Conservation (phyloP, 1,284 basidiomycete species). For the Ustilago curta region DNA sequence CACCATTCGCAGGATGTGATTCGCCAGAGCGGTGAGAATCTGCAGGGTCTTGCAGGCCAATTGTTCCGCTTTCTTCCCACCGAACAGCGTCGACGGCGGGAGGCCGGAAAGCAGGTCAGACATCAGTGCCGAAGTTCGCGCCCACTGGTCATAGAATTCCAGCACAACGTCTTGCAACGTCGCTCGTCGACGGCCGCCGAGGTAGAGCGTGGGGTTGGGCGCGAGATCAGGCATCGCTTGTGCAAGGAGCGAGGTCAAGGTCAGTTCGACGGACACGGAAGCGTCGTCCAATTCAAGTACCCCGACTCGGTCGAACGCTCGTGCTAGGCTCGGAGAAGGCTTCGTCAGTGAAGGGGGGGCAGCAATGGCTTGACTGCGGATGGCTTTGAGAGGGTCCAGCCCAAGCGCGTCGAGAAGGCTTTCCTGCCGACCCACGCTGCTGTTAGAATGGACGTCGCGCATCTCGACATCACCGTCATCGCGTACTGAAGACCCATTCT, state of each 20-base stretch:
- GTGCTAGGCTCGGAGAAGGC: slow-evolving; percentile 1
- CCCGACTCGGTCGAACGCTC: slow-evolving; percentile 28
- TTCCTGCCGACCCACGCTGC: neutral
- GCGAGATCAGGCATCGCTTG: slow-evolving; percentile 26
- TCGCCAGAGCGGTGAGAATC: slow-evolving; percentile 40
- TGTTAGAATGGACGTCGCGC: slow-evolving; percentile 10
- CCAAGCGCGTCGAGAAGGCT: slow-evolving; percentile 16
- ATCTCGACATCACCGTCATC: slow-evolving; percentile 24
- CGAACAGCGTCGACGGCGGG: neutral
- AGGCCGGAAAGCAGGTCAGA: slow-evolving; percentile 21
- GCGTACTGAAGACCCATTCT: neutral
- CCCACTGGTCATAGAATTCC: slow-evolving; percentile 27
- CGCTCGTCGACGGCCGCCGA: slow-evolving; percentile 11
- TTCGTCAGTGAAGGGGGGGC: neutral
- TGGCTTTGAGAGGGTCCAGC: neutral
- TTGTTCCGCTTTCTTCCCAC: slow-evolving; percentile 6
- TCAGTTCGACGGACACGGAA: slow-evolving; percentile 25
- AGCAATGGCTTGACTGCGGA: neutral
- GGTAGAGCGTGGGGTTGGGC: slow-evolving; percentile 15
- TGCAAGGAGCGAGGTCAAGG: slow-evolving; percentile 14
- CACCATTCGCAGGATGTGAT: slow-evolving; percentile 33
- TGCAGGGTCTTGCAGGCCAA: slow-evolving; percentile 26
- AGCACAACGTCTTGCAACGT: slow-evolving; percentile 29
- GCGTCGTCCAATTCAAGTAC: slow-evolving; percentile 41
- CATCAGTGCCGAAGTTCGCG: slow-evolving; percentile 17